Base-by-base conservation (phyloP, 2,329 filamentous ascomycete species). In the Gremmenia infestans region DNA sequence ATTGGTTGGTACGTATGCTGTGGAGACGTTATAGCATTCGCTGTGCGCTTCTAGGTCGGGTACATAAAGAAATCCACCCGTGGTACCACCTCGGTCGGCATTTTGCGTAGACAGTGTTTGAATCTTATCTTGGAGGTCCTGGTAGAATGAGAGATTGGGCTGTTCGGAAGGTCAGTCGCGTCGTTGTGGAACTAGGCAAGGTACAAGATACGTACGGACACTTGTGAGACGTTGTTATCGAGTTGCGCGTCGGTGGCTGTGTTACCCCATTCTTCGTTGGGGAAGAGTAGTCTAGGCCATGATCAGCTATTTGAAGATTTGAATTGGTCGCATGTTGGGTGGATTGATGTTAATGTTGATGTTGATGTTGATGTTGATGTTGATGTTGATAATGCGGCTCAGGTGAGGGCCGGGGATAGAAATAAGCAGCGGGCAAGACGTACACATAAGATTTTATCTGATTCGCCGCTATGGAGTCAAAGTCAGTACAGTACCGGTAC, bases 1-100 rank as follows among this genome's bases (percentile, higher is more conserved):
- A 70, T 94, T 92, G 39, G 71, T 65, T 1, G 91, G 89, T 8
- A 97, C 79, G 63, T 87, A 84, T n/a, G 79, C 71, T 42, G 78
- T 78, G 43, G 87, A 83, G 48, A 81, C 72, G 15, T 82, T 75
- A 67, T 78, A 78, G 73, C 92, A 97, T 0, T 77, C 72, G 59
- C 87, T 79, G 54, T 77, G 70, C 11, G 67, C 55, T 5, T 73
- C 69, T 42, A 96, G 78, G 57, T 86, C 82, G 4, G 93, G 94
- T 2, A 96, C 87, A 70, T 94, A 97, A 55, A 97, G 79, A 15
- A 97, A 81, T 59, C 93, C 93, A 61, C 83, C 81, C 37, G 94
- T 83, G 53, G 82, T 75, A 61, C 86, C 82, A 40, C 77, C 71
- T 8, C 76, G 76, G 35, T 81, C 77, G 52, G 82, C 78, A 68